Base-by-base conservation (phyloP, 345 rosid species). In the Schrenkiella parvula region DNA sequence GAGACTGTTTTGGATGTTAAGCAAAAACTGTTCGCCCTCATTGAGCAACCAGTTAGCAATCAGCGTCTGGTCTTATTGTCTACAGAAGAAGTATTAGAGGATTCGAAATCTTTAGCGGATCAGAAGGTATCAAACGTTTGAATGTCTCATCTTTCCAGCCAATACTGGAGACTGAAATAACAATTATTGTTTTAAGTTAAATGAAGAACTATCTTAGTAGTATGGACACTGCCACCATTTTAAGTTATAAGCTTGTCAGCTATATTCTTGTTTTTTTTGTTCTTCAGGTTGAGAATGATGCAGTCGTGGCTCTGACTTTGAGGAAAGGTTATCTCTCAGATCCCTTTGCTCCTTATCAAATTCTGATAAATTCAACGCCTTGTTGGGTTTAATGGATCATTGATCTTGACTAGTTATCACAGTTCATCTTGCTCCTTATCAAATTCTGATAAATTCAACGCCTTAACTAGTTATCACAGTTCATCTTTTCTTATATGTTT, bases 281-380 rank as follows among this genome's bases (percentile, higher is more conserved):
- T 78, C 73, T 83, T 48, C 89, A 93, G 98, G 95, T 95, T 72
- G 97, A 95, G 84, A 95, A 95, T 75, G 99, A 95, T 78, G 90
- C 90, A 37, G 87, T 89, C 23, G 89, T 95, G 75, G 97, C 97
- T 60, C 77, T 95, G 79, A 85, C 97, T 26, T 80, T 91, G 74
- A 87, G 89, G 77, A 91, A 88, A 95, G 96, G 97, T 91, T 52
- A 54, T 41, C 9, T 34, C 35, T 73, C 72, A 43, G 18, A 29
- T 56, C 66, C 80, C 44, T 31, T 70, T 60, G 19, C 62, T 56
- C 35, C 52, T 41, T 38, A 11, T 32, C 44, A 25, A 14, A 32
- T 39, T 74, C 54, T 62, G 29, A 52, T 53, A 10, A 34, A 13
- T 12, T 43, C 57, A 62, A 13, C 41, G 39, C 66, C 52, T 52